Evolutionary conservation across 306 rosid species (phyloP).

Genomic region (Quillaja saponaria): DNA sequence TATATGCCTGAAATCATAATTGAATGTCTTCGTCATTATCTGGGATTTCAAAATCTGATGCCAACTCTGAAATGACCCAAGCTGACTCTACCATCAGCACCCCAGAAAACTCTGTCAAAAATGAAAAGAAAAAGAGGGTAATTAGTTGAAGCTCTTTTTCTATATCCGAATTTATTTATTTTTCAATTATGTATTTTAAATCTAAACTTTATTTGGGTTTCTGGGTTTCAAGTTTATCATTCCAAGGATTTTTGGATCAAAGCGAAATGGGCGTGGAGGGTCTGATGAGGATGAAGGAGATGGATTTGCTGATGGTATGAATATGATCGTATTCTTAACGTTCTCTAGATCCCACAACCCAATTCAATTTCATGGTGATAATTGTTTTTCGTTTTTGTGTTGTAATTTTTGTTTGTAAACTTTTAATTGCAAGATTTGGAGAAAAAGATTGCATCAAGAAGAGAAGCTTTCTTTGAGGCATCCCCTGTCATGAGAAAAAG

Average conservation of each 20-base stretch:
- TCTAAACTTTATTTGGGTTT: neutral
- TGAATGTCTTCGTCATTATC: conserved; percentile 50
- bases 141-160: neutral
- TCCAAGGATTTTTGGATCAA: conserved; percentile 78
- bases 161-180: neutral
- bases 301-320: conserved; percentile 46
- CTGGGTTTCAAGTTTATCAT: conserved; percentile 55
- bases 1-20: neutral
- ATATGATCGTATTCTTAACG: neutral
- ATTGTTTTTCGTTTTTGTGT: neutral
- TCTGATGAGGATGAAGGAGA: conserved; percentile 58
- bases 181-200: neutral
- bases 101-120: conserved; percentile 43
- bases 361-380: neutral
- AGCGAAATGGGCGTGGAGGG: conserved; percentile 46
- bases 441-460: conserved; percentile 52
- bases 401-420: neutral
- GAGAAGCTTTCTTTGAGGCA: conserved; percentile 48
- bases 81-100: conserved; percentile 20
- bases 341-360: neutral
- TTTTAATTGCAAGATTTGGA: conserved; percentile 43
- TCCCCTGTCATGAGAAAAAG: conserved; percentile 50
- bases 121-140: conserved; percentile 74
- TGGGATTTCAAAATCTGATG: conserved; percentile 33
- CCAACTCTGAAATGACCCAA: conserved; percentile 49